phyloP scores from a whole-genome alignment of 2,329 filamentous ascomycete genomes.

The Aspergillus pseudoviridinutans region DNA sequence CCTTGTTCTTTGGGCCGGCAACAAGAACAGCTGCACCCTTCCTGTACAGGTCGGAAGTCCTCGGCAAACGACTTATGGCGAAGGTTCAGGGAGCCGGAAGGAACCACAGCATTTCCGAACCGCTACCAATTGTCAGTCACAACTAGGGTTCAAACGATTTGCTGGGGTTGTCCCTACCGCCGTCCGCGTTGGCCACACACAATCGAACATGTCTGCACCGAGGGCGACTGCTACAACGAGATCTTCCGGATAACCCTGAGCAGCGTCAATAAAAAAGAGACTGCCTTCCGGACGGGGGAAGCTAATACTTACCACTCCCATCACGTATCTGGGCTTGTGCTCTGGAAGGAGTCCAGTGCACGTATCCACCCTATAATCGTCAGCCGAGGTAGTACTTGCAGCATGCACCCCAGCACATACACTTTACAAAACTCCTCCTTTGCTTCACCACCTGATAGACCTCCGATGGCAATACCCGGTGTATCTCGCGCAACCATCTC shows the following conservation, averaged over 20 bases:
- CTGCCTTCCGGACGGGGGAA: background rate
- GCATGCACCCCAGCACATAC: slow-evolving; percentile 24
- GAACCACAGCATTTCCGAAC: slow-evolving; percentile 91
- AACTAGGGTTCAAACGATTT: background rate
- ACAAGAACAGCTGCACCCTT: slow-evolving; percentile 74
- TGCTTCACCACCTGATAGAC: slow-evolving; percentile 88
- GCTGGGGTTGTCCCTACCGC: slow-evolving; percentile 52
- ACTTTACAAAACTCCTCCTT: slow-evolving; percentile 91
- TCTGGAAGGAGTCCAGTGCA: slow-evolving; percentile 84
- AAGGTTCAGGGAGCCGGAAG: slow-evolving; percentile 76
- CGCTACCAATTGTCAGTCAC: slow-evolving; percentile 44
- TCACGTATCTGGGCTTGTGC: slow-evolving; percentile 94
- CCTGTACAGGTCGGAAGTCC: slow-evolving; percentile 81
- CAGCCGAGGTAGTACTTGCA: background rate
- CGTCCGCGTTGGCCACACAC: slow-evolving; percentile 95
- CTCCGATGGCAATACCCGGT: slow-evolving; percentile 93
- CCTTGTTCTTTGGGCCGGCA: slow-evolving; percentile 66
- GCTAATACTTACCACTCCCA: slow-evolving; percentile 70
- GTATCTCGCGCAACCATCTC: slow-evolving; percentile 90
- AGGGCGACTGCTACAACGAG: slow-evolving; percentile 88
- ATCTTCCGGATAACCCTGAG: slow-evolving; percentile 85
- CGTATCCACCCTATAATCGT: slow-evolving; percentile 58
- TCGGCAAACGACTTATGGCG: slow-evolving; percentile 69
- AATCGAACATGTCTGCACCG: slow-evolving; percentile 99
- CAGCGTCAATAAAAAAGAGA: slow-evolving; percentile 12